A percentile compares a stretch with the other conserved stretches of the same genome.
These are phyloP conservation scores for Cystofilobasidium macerans DNA, from an alignment of 768 basidiomycete genomes.

Conservation along the genomic window DNA sequence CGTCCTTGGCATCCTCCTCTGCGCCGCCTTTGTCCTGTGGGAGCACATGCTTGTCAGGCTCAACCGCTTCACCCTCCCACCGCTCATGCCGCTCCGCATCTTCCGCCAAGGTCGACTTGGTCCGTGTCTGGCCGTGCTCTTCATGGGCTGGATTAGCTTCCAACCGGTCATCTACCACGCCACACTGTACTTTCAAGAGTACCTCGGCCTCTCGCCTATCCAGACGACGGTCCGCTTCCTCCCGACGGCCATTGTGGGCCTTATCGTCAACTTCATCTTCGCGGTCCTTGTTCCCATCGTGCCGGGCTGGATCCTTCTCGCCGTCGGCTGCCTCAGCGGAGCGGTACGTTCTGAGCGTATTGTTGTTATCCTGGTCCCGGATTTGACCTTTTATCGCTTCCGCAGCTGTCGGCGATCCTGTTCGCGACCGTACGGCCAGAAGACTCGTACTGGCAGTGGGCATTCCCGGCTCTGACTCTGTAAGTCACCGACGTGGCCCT, in stretches of 20 bases:
- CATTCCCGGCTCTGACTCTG: background rate
- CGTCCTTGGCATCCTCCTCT: conserved; percentile 50
- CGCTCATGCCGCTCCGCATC: conserved; percentile 35
- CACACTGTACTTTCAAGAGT: conserved; percentile 7
- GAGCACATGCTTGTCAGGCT: conserved; percentile 50
- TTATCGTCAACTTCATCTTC: conserved; percentile 9
- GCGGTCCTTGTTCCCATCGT: conserved; percentile 7
- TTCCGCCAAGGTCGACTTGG: conserved; percentile 35
- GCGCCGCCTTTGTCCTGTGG: conserved; percentile 54
- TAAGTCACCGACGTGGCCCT: too few relatives aligned
- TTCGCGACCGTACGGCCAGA: conserved; percentile 1
- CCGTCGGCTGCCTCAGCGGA: background rate
- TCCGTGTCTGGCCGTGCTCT: conserved; percentile 32
- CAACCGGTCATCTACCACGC: conserved; percentile 26
- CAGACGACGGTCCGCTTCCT: conserved; percentile 29
- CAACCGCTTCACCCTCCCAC: conserved; percentile 28
- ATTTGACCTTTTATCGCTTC: background rate
- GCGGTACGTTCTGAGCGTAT: background rate
- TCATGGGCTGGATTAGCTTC: conserved; percentile 33
- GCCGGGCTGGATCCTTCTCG: background rate
- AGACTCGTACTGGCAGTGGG: conserved; percentile 13
- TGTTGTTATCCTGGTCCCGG: background rate
- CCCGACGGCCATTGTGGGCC: conserved; percentile 10
- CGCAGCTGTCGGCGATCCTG: background rate
- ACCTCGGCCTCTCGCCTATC: conserved; percentile 9